A percentile compares a stretch with the other conserved stretches of the same genome.
These are phyloP conservation scores for Metschnikowia amazonensis DNA, from an alignment of 805 yeast genomes.

Conservation along the genomic window DNA sequence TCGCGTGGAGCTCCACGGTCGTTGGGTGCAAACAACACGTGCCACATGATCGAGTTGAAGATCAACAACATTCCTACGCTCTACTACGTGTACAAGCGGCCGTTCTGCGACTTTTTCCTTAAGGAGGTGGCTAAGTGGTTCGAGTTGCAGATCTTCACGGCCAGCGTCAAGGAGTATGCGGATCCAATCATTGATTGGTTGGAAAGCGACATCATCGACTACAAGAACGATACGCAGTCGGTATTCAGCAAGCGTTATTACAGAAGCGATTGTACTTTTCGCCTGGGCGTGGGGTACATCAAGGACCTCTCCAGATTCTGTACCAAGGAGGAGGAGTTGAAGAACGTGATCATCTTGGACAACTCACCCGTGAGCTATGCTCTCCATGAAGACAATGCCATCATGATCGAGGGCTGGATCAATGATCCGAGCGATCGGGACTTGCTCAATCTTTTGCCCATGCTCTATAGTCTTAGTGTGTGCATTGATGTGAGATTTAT, in stretches of 20 bases:
- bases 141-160: constrained; percentile 87
- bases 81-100: constrained; percentile 88
- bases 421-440: constrained; percentile 91
- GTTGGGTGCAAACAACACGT: constrained; percentile 31
- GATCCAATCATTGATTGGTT: constrained; percentile 95
- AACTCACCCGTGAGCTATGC: constrained; percentile 91
- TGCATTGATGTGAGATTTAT: constrained; percentile 82
- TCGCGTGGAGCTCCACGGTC: constrained; percentile 58
- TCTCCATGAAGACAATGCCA: constrained; percentile 80
- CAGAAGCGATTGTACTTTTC: constrained; percentile 71
- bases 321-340: constrained; percentile 65
- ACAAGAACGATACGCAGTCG: constrained; percentile 12
- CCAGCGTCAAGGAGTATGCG: constrained; percentile 91
- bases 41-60: constrained; percentile 75
- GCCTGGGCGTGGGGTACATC: constrained; percentile 81
- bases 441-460: constrained; percentile 74
- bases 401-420: constrained; percentile 96
- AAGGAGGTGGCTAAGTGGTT: constrained; percentile 80
- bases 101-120: constrained; percentile 83
- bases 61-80: constrained; percentile 68
- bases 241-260: constrained; percentile 62
- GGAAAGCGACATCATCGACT: constrained; percentile 52
- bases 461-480: constrained; percentile 68
- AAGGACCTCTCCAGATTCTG: constrained; percentile 40
- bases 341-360: constrained; percentile 75